phyloP scores from a whole-genome alignment of 2,329 filamentous ascomycete genomes.

The Aspergillus alliaceus region DNA sequence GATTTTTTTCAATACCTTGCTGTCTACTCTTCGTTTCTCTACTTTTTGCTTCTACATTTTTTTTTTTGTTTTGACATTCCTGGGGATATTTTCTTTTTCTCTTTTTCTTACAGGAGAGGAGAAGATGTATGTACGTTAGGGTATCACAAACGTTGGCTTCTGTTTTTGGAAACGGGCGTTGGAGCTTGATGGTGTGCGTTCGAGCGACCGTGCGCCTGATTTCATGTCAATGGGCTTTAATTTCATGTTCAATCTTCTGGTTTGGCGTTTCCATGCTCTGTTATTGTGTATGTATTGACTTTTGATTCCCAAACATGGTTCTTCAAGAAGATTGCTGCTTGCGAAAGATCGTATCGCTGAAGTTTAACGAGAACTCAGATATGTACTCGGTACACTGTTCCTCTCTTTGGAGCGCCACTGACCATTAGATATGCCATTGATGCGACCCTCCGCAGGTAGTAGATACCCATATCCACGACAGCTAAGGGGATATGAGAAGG shows the following conservation, averaged over 20 bases:
- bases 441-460: background rate
- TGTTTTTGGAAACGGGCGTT: background rate
- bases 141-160: background rate
- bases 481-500: background rate
- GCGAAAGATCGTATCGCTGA: too few relatives aligned
- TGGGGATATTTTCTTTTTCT: too few relatives aligned
- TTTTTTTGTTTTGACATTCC: background rate
- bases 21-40: slow-evolving; percentile 2
- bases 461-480: too few relatives aligned
- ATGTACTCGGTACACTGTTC: too few relatives aligned
- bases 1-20: background rate
- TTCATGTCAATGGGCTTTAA: background rate
- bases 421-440: background rate
- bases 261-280: background rate
- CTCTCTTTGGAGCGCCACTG: background rate
- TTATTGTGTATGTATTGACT: background rate
- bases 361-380: too few relatives aligned
- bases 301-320: background rate
- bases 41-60: background rate
- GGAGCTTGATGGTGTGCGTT: background rate
- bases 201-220: background rate
- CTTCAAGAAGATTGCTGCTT: background rate
- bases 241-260: background rate
- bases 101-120: background rate
- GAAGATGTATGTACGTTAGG: background rate